These are phyloP conservation scores for Lepidopterella palustris DNA, from an alignment of 495 filamentous ascomycete genomes.

Conservation along the genomic window DNA sequence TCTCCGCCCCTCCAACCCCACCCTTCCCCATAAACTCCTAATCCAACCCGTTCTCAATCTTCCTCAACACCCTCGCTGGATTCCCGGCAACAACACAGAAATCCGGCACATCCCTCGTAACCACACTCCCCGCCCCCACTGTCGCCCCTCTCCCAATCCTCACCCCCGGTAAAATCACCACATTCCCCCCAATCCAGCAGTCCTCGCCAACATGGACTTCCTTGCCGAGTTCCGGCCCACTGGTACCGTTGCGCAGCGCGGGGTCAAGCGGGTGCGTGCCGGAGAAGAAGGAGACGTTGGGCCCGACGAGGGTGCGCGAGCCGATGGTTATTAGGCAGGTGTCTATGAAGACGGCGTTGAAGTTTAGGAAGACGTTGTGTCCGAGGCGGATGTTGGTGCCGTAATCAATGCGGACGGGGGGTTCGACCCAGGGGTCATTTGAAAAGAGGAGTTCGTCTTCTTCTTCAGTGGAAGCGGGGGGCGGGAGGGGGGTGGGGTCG, in stretches of 20 bases:
- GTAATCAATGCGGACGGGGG: slow-evolving; percentile 67
- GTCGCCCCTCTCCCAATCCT: slow-evolving; percentile 70
- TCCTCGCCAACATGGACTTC: slow-evolving; percentile 78
- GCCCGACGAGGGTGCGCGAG: slow-evolving; percentile 69
- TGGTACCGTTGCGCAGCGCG: slow-evolving; percentile 60
- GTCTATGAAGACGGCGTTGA: slow-evolving; percentile 68
- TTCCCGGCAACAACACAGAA: slow-evolving; percentile 38
- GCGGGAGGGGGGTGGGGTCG: slow-evolving; percentile 57
- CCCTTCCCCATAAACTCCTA: too few species aligned
- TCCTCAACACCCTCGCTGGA: slow-evolving; percentile 32
- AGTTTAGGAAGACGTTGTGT: slow-evolving; percentile 67
- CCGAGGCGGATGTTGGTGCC: slow-evolving; percentile 67
- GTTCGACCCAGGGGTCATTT: slow-evolving; percentile 62
- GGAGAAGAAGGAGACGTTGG: slow-evolving; percentile 66
- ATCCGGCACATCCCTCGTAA: slow-evolving; percentile 55
- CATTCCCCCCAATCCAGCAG: slow-evolving; percentile 83
- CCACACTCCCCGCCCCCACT: slow-evolving; percentile 82
- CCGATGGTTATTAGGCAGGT: slow-evolving; percentile 73
- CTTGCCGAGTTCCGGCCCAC: slow-evolving; percentile 68
- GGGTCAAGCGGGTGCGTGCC: slow-evolving; percentile 76
- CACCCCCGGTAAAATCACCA: slow-evolving; percentile 68
- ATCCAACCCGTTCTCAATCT: slow-evolving; percentile 27
- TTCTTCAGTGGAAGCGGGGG: slow-evolving; percentile 43
- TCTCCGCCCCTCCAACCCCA: slow-evolving; percentile 16
- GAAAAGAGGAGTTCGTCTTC: slow-evolving; percentile 56